Evolutionary conservation across 257 asterid species (phyloP).

Genomic region (Sherardia arvensis): DNA sequence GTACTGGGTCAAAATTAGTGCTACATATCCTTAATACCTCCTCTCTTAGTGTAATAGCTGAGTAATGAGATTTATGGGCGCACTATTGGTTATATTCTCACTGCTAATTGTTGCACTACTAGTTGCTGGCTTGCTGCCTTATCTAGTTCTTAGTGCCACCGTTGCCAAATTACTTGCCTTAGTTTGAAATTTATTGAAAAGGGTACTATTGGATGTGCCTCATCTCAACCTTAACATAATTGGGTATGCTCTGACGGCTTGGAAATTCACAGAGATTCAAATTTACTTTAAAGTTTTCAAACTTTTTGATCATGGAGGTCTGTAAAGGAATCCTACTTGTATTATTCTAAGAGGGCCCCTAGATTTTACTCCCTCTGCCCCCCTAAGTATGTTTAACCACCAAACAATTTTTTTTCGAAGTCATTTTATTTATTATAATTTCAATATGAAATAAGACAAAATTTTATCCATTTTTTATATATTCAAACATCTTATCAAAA

Average conservation of each 20-base stretch:
- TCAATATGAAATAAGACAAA: not conserved
- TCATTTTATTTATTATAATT: not conserved
- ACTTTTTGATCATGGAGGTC: not conserved
- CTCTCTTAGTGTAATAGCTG: not conserved
- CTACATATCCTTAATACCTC: not conserved
- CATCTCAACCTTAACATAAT: not conserved
- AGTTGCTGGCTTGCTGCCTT: not conserved
- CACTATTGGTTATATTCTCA: not conserved
- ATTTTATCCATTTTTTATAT: too few relatives aligned
- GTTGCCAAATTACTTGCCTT: not conserved
- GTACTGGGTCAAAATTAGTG: slow-evolving; percentile 2
- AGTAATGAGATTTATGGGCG: not conserved
- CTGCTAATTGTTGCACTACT: not conserved
- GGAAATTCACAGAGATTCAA: not conserved
- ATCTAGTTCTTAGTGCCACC: not conserved
- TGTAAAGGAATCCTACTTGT: not conserved
- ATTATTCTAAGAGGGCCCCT: not conserved
- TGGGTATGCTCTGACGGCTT: not conserved
- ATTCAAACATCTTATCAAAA: not conserved
- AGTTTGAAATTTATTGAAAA: not conserved
- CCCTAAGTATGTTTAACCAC: not conserved
- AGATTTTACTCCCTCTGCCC: not conserved
- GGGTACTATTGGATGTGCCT: not conserved
- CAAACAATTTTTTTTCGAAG: not conserved
- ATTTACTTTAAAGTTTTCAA: not conserved